A percentile compares a stretch with the other conserved stretches of the same genome.
phyloP scores from a whole-genome alignment of 352 stramenopile species.

The Pythium myriotylum region DNA sequence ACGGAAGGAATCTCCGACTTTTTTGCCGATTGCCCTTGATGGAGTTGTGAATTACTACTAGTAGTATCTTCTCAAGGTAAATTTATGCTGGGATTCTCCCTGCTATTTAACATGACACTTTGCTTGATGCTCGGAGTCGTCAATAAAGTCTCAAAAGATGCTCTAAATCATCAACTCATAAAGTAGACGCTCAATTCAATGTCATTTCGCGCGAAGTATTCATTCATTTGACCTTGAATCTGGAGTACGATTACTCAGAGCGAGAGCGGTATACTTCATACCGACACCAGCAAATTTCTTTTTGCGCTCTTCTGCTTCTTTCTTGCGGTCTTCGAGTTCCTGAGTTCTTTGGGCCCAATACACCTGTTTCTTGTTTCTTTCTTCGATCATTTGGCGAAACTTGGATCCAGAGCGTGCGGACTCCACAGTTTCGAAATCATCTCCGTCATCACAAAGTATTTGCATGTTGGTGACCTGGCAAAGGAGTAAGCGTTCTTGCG shows the following conservation, averaged over 20 bases:
- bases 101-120: conserved; percentile 26
- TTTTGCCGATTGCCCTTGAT: conserved; percentile 77
- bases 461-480: conserved; percentile 66
- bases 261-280: conserved; percentile 85
- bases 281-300: conserved; percentile 69
- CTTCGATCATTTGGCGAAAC: conserved; percentile 76
- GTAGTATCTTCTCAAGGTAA: neutral
- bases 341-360: conserved; percentile 81
- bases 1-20: conserved; percentile 89
- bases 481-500: no score
- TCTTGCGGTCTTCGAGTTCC: conserved; percentile 74
- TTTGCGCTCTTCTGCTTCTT: conserved; percentile 77
- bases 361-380: conserved; percentile 73
- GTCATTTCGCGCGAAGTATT: no score
- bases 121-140: neutral
- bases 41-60: neutral
- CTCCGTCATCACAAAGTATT: conserved; percentile 69
- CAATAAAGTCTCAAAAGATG: no score
- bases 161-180: no score
- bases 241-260: conserved; percentile 60
- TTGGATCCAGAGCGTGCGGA: conserved; percentile 37
- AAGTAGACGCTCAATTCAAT: no score
- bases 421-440: conserved; percentile 35
- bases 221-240: conserved; percentile 29
- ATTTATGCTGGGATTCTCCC: conserved; percentile 13